Evolutionary conservation across 208 protist species (phyloP), one percentile per base, ranked within the genome.

Genomic region (Trypanosomatidae sp.): DNA sequence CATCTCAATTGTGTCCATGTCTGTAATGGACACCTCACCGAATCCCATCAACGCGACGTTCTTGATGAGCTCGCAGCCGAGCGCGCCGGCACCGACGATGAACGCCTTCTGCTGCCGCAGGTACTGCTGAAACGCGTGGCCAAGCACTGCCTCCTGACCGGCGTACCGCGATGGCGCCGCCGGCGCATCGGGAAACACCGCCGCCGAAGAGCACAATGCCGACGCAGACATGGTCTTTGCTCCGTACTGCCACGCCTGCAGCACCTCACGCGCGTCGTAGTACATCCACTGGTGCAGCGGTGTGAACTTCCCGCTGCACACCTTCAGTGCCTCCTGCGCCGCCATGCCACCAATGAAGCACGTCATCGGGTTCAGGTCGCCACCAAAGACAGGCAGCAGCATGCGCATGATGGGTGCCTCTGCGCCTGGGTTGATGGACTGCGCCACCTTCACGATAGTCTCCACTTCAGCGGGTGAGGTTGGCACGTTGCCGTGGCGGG

Each of bases 1-100:
- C 87, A 98, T 98, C 80, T 99, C 99, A 81, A 99, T 99, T 0
- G 79, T 94, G 81, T 99, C 99, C 98, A 99, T 99, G 86, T 99
- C 99, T 4, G 99, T 99, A 36, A 99, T 96, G 44, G 86, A 91
- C 30, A 99, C 83, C 43, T 72, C 73, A 4, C 89, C 98, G 66
- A 99, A 62, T 44, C 99, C 99, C 97, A 99, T 99, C 71, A 99
- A 84, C 3, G 99, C 99, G 41, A 84, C 99, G 81, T 99, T 99
- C 87, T 99, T 99, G 65, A 99, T 90, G 62, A 99, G 89, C 87
- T 99, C 99, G 81, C 99, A 99, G 17, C 99, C 99, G 43, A 99
- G 95, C 13, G 99, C 99, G 46, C 99, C 99, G 8, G 98, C 94
- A 49, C 99, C 99, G 50, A 99, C 98, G 74, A 99, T 92, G 70